Conservation (phyloP, 2,329 filamentous ascomycete genomes). For the Arthrobotrys conoides region DNA sequence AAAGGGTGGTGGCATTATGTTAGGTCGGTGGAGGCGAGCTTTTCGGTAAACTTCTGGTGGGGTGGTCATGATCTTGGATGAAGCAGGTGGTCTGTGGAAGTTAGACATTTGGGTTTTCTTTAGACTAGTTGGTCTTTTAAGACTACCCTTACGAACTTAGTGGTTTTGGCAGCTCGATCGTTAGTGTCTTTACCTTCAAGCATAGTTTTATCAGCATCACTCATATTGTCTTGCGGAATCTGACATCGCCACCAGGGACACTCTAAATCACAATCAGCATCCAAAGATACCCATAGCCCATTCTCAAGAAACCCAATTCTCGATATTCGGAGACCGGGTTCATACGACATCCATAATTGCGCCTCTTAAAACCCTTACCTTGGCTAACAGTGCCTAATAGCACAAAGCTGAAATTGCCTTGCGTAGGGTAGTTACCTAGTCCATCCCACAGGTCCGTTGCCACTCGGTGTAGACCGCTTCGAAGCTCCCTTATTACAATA, state of each 20-base stretch:
- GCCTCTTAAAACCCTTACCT: slow-evolving; percentile 3
- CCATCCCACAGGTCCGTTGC: slow-evolving; percentile 16
- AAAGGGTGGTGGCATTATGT: slow-evolving; percentile 98
- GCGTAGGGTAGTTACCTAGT: slow-evolving; percentile 8
- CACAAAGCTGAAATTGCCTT: slow-evolving; percentile 1
- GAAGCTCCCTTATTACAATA: not conserved
- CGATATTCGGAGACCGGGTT: slow-evolving; percentile 1
- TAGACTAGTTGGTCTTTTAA: no score
- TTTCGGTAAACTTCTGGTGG: slow-evolving; percentile 99
- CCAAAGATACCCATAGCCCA: not conserved
- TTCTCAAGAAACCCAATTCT: not conserved
- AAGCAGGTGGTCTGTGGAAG: no score
- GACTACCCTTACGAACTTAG: no score
- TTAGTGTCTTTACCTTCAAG: no score
- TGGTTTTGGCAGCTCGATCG: no score
- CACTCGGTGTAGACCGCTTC: slow-evolving; percentile 28
- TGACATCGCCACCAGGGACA: no score
- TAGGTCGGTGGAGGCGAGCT: slow-evolving; percentile 84
- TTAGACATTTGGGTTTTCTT: no score
- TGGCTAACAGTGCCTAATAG: not conserved
- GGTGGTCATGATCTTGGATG: slow-evolving; percentile 67
- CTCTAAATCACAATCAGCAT: not conserved
- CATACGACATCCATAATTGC: slow-evolving; percentile 5
- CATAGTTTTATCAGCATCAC: no score
- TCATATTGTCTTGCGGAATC: no score